These are phyloP conservation scores for Aureobasidium uvarum DNA, from an alignment of 2,329 filamentous ascomycete genomes.

Conservation along the genomic window DNA sequence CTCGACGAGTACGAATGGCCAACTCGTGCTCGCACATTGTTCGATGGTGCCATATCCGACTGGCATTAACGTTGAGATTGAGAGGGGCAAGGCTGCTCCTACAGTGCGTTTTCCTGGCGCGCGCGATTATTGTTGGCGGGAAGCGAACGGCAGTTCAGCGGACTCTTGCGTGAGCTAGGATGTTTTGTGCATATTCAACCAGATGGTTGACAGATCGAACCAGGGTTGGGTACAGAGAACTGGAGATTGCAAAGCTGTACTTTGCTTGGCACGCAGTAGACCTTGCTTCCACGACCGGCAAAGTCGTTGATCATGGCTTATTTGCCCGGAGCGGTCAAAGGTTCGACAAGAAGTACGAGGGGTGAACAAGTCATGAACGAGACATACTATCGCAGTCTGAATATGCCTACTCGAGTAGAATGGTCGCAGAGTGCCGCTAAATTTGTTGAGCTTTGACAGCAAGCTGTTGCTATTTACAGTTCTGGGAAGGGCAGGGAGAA, in stretches of 20 bases:
- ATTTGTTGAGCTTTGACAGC: constrained; percentile 10
- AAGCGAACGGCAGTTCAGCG: constrained; percentile 21
- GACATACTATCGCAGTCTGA: constrained; percentile 12
- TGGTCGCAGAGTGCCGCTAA: constrained; percentile 5
- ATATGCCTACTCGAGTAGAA: constrained; percentile 4
- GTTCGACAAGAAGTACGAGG: background rate
- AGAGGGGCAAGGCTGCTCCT: background rate
- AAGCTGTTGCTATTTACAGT: constrained; percentile 9
- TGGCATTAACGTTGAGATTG: constrained; percentile 19
- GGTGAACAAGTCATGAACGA: constrained; percentile 12
- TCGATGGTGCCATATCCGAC: background rate
- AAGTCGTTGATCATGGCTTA: constrained; percentile 1
- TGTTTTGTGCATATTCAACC: constrained; percentile 19
- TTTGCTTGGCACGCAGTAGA: constrained; percentile 9
- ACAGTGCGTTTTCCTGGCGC: background rate
- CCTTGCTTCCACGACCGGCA: constrained; percentile 3
- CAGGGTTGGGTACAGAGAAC: background rate
- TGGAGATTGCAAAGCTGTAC: constrained; percentile 2
- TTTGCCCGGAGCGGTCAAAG: background rate
- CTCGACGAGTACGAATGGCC: constrained; percentile 13
- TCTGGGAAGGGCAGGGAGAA: background rate
- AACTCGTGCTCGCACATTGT: background rate
- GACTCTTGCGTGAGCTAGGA: constrained; percentile 15
- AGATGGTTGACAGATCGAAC: constrained; percentile 10
- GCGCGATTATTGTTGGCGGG: constrained; percentile 20